Evolutionary conservation across 306 rosid species (phyloP), one percentile per base, ranked within the genome.

Genomic region (Vigna radiata): DNA sequence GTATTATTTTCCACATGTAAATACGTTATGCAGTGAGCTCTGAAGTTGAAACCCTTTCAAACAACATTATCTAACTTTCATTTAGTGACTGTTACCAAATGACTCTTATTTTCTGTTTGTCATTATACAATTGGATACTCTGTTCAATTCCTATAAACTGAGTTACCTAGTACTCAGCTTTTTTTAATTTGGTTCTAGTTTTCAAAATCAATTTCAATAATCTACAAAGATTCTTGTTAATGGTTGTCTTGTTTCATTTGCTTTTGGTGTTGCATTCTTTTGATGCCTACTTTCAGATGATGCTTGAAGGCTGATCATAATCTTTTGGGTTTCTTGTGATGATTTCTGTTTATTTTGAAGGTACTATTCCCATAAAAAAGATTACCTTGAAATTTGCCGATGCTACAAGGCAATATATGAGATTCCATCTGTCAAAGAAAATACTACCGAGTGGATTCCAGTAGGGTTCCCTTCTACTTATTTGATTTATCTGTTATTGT

Each of bases 311-410:
- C 68, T 81, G 31, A 68, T 47, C 73, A 39, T 50, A 37, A 68
- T 17, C 37, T 17, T 77, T 61, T 27, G 7, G 39, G 25, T 68
- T 21, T 41, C 70, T 61, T 43, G 62, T 31, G 33, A 59, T 55
- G 74, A 55, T 64, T 63, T 74, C 68, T 72, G 11, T 39, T 68
- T 47, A 36, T 36, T 16, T 62, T 82, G 76, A 68, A 93, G 98
- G 89, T 93, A 89, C 67, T 81, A 86, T 59, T 83, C 88, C 1
- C 93, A 93, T 68, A 86, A 77, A 82, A 89, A 85, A 5, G 96
- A 90, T 63, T 92, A 92, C 85, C 96, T 92, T 77, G 97, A 92
- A 73, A 90, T 92, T 77, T 90, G 96, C 74, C 94, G 91, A 5
- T 92, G 92, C 88, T 92, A 90, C 55, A 92, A 88, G 87, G 73